Evolutionary conservation across 495 filamentous ascomycete species (phyloP), one percentile per base, ranked within the genome.

Genomic region (Neurospora terricola): DNA sequence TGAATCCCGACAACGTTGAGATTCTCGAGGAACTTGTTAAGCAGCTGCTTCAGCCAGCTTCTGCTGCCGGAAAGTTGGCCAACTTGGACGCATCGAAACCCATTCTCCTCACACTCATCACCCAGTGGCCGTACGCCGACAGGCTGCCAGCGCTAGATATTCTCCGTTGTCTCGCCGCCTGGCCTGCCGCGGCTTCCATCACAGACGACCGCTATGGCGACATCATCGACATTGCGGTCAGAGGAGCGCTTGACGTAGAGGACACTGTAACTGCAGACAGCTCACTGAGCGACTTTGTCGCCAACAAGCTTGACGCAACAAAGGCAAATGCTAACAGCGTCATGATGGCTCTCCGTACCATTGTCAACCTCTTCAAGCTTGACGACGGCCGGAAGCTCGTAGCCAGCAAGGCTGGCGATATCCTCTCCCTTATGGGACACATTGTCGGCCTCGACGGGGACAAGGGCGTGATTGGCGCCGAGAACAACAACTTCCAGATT

Each of bases 301-400:
- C 70, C 4, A 72, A 66, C 2, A 69, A 40, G 5, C 43, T 76
- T 8, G 72, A 76, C 48, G 71, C 71, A 62, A 11, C 69, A 4
- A 69, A 71, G 2, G 11, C 78, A 14, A 84, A 84, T 40, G 81
- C 85, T 40, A 97, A 98, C 79, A 92, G 92, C 77, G 87, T 90
- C 38, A 97, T 98, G 92, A 89, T 98, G 81, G 88, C 92, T 0
- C 83, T 92, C 54, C 93, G 96, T 12, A 87, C 90, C 16, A 87
- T 97, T 69, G 90, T 88, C n/a, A 99, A 99, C 73, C 83, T 98
- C 8, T 98, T 98, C 81, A 88, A 89, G 72, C 93, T 92, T 0
- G 79, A 86, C 4, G 83, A 89, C 72, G 96, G 96, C 39, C 88
- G 92, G 12, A 80, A 84, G 21, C 82, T 94, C 2, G 88, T 87